These are phyloP conservation scores for Cafeteria roenbergensis DNA, from an alignment of 108 stramenopile species.

Conservation along the genomic window DNA sequence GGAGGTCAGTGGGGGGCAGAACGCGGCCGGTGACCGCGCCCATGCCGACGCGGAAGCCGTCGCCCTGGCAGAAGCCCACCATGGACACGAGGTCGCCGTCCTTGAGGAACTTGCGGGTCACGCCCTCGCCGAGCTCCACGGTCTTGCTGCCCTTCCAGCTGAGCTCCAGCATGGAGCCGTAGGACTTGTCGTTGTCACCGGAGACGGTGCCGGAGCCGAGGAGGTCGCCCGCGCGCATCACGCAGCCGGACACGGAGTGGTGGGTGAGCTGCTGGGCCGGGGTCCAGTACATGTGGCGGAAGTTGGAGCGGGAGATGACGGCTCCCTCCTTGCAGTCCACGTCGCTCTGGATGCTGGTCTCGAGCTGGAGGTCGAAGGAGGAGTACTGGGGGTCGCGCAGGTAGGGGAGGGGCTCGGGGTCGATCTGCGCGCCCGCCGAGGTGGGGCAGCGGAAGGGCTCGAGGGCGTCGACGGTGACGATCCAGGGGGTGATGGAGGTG, in stretches of 20 bases:
- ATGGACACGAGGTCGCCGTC: conserved; percentile 72
- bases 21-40: conserved; percentile 51
- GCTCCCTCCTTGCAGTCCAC: conserved; percentile 23
- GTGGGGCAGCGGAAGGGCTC: conserved; percentile 36
- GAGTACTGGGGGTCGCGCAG: conserved; percentile 29
- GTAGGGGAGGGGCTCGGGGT: conserved; percentile 36
- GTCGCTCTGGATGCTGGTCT: conserved; percentile 41
- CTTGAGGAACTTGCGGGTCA: conserved; percentile 58
- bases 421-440: conserved; percentile 24
- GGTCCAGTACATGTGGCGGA: conserved; percentile 68
- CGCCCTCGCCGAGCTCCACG: conserved; percentile 39
- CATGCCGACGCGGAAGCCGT: conserved; percentile 48
- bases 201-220: conserved; percentile 72
- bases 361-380: conserved; percentile 63
- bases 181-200: conserved; percentile 43
- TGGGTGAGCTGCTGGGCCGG: conserved; percentile 72
- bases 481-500: conserved; percentile 73
- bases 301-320: conserved; percentile 55
- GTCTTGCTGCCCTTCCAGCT: conserved; percentile 64
- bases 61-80: conserved; percentile 53
- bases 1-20: neutral
- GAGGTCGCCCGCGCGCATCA: conserved; percentile 68
- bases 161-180: conserved; percentile 71
- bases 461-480: conserved; percentile 65
- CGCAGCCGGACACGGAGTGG: conserved; percentile 73